A percentile compares a stretch with the other conserved stretches of the same genome.
These are phyloP conservation scores for Lactifluus pinguis DNA, from an alignment of 768 basidiomycete species.

Conservation along the genomic window DNA sequence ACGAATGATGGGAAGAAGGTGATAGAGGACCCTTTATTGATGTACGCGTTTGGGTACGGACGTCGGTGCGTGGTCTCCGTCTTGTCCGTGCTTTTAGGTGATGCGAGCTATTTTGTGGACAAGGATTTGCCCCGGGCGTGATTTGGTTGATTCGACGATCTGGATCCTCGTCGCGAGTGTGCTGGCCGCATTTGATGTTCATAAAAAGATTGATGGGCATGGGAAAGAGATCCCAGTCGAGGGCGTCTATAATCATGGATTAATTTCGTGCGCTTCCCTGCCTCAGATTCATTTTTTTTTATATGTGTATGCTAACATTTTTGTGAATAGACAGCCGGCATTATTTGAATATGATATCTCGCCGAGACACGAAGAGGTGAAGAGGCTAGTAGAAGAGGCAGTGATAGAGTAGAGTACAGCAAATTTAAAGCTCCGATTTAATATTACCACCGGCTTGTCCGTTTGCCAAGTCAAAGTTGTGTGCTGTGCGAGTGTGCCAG, in stretches of 20 bases:
- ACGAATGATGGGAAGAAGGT: neutral
- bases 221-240: conserved; percentile 5
- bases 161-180: conserved; percentile 15
- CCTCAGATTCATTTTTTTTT: neutral
- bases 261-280: neutral
- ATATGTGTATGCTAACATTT: neutral
- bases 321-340: neutral
- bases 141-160: conserved; percentile 17
- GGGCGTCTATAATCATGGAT: neutral
- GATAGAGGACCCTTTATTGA: conserved; percentile 1
- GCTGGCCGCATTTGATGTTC: neutral
- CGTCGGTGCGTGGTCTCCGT: neutral
- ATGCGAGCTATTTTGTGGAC: no score
- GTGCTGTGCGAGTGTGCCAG: no score
- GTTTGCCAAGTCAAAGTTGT: no score
- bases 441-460: no score
- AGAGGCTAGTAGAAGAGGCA: neutral
- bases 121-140: conserved; percentile 18
- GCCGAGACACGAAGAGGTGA: neutral
- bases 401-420: no score
- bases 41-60: conserved; percentile 8
- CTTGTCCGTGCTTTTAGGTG: no score
- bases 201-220: neutral
- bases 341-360: neutral
- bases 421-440: conserved; percentile 9